These are phyloP conservation scores for Blastomyces silverae DNA, from an alignment of 2,329 filamentous ascomycete genomes.

Conservation along the genomic window DNA sequence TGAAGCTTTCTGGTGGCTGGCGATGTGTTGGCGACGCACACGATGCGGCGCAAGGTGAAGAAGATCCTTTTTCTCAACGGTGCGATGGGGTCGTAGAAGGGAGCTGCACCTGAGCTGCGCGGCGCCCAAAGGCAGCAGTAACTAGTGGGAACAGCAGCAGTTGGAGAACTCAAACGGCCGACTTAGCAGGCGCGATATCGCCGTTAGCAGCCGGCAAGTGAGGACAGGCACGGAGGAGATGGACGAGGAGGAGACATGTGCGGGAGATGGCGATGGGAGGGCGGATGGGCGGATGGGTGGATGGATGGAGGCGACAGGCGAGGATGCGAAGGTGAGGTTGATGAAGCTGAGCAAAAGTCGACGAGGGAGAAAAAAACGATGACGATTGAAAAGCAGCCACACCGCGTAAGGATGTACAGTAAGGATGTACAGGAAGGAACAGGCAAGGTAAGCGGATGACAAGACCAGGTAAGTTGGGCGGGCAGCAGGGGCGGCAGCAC, in stretches of 20 bases:
- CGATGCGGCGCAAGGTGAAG: constrained; percentile 8
- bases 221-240: neutral
- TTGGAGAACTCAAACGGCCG: neutral
- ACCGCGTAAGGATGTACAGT: neutral
- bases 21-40: constrained; percentile 13
- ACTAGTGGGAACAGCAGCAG: neutral
- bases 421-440: neutral
- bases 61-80: constrained; percentile 6
- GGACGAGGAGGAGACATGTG: constrained; percentile 1
- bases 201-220: neutral
- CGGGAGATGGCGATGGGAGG: neutral
- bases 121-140: neutral
- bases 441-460: neutral
- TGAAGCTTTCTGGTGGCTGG: neutral
- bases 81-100: constrained; percentile 3
- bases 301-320: neutral
- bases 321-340: neutral
- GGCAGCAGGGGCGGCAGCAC: too few relatives aligned
- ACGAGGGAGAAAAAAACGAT: neutral
- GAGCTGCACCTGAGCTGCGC: constrained; percentile 11
- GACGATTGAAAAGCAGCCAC: neutral
- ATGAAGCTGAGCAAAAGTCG: neutral
- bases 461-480: neutral
- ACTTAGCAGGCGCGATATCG: neutral
- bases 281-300: neutral